These are phyloP conservation scores for Populus euphratica DNA, from an alignment of 345 rosid genomes.

Conservation along the genomic window DNA sequence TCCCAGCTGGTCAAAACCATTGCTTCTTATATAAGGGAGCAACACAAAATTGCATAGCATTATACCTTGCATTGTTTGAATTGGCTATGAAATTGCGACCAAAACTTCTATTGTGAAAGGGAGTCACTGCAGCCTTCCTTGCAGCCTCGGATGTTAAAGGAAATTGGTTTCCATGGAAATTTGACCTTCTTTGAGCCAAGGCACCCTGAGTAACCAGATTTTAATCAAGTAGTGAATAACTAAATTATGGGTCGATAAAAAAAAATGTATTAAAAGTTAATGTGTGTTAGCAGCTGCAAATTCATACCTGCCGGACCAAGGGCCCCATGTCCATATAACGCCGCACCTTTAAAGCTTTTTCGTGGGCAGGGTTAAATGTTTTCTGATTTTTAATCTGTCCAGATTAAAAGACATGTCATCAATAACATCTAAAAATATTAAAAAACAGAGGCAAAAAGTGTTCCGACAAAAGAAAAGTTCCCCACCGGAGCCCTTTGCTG, in stretches of 20 bases:
- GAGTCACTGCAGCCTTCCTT: conserved; percentile 48
- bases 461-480: conserved; percentile 5
- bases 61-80: conserved; percentile 61
- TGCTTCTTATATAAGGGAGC: neutral
- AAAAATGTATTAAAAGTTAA: neutral
- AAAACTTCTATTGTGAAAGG: conserved; percentile 49
- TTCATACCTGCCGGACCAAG: conserved; percentile 69
- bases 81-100: conserved; percentile 37
- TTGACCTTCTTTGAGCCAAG: conserved; percentile 72
- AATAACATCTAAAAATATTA: conserved; percentile 6
- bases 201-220: conserved; percentile 48
- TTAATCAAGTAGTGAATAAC: neutral
- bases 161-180: conserved; percentile 58
- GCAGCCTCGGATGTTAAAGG: conserved; percentile 54
- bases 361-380: conserved; percentile 37
- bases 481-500: conserved; percentile 51
- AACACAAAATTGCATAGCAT: neutral
- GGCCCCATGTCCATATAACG: conserved; percentile 62
- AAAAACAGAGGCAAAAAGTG: neutral
- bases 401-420: neutral
- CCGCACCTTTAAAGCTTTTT: conserved; percentile 45
- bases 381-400: conserved; percentile 59
- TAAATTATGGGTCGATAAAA: neutral
- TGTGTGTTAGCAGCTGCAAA: neutral
- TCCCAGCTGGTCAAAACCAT: neutral